Evolutionary conservation across 2,329 filamentous ascomycete genomes (phyloP).

Genomic region (Fusarium oligoseptatum): DNA sequence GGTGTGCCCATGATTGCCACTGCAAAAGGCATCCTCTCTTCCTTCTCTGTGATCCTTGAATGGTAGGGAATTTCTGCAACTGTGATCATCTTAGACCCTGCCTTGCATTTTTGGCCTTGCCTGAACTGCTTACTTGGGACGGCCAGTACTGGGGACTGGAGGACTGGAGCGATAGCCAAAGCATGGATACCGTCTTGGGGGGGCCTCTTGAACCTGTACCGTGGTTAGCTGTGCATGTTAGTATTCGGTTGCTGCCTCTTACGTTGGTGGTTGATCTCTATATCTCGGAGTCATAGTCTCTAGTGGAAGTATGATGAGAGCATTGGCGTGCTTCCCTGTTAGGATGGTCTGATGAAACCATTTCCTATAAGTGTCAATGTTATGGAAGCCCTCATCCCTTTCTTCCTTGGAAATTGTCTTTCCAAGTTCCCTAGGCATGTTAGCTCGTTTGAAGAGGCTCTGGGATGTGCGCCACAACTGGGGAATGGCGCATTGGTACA

Average conservation of each 20-base stretch:
- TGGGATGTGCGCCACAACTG: accelerated
- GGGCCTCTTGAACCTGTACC: background rate
- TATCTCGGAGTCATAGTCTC: background rate
- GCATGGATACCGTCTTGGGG: background rate
- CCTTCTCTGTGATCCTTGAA: background rate
- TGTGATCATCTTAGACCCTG: background rate
- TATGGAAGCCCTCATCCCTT: background rate
- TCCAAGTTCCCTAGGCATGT: background rate
- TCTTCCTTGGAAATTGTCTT: background rate
- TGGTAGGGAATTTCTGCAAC: background rate
- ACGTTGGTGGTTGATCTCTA: background rate
- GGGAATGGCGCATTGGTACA: background rate
- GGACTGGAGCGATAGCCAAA: background rate
- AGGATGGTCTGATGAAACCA: background rate
- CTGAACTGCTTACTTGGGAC: background rate
- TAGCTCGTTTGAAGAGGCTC: background rate
- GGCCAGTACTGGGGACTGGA: background rate
- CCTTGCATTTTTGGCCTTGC: background rate
- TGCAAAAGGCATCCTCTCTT: background rate
- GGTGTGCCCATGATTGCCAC: background rate
- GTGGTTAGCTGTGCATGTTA: background rate
- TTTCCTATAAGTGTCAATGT: background rate
- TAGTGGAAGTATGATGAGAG: background rate
- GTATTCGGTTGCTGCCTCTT: background rate
- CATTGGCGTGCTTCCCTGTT: background rate